Percentiles rank a stretch among this genome's conserved stretches.
Evolutionary conservation across 2,329 filamentous ascomycete species (phyloP).

Genomic region (Fusarium fujikuroi): DNA sequence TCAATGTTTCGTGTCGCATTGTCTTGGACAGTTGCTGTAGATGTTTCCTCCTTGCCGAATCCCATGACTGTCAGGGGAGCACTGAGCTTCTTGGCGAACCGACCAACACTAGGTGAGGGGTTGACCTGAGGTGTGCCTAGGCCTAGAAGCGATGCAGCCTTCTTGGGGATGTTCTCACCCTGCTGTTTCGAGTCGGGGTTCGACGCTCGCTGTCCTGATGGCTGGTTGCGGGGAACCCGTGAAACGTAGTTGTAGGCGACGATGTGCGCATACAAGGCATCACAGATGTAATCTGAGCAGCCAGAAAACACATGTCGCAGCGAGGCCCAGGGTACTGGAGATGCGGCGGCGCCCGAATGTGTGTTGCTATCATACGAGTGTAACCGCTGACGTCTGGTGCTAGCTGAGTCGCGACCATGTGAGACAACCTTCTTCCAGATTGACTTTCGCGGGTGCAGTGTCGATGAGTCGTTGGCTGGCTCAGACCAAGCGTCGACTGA

Average conservation of each 20-base stretch:
- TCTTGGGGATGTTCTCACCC: constrained; percentile 57
- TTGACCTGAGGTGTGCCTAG: constrained; percentile 48
- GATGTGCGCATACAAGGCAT: constrained; percentile 68
- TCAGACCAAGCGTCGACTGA: constrained; percentile 38
- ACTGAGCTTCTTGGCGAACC: constrained; percentile 42
- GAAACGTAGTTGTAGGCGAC: constrained; percentile 68
- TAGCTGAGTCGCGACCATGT: constrained; percentile 38
- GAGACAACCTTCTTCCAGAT: constrained; percentile 53
- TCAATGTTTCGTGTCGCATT: constrained; percentile 58
- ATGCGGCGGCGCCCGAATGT: constrained; percentile 21
- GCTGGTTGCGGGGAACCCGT: constrained; percentile 44
- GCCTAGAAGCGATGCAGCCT: constrained; percentile 64
- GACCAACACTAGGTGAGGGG: constrained; percentile 35
- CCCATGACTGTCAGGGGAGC: constrained; percentile 43
- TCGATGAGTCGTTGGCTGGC: constrained; percentile 26
- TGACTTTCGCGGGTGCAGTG: constrained; percentile 41
- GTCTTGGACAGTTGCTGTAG: constrained; percentile 43
- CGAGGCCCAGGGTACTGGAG: constrained; percentile 54
- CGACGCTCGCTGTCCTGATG: constrained; percentile 25
- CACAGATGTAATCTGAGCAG: constrained; percentile 65
- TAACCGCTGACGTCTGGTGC: constrained; percentile 29
- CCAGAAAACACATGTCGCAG: constrained; percentile 64
- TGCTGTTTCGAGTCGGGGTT: constrained; percentile 37
- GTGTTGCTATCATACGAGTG: constrained; percentile 23
- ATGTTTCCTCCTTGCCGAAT: constrained; percentile 43